A percentile compares a stretch with the other conserved stretches of the same genome.
Conservation (phyloP, 208 protist species). For the Zelonia costaricensis region DNA sequence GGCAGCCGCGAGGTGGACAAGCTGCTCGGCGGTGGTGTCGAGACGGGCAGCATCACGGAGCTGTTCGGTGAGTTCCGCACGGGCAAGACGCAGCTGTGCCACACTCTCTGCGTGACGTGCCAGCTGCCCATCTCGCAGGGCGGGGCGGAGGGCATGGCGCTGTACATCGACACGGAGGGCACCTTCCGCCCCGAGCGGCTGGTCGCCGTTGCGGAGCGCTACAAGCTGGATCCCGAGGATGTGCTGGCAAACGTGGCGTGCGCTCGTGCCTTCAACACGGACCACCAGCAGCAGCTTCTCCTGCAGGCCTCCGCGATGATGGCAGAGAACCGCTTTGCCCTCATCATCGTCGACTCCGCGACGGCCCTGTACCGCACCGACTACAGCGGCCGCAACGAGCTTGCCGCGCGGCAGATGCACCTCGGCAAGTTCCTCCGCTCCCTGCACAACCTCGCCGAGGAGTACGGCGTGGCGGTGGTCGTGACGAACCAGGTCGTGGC, state of each 20-base stretch:
- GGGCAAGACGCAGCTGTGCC: conserved; percentile 99
- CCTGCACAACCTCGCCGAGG: conserved; percentile 97
- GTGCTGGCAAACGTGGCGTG: conserved; percentile 99
- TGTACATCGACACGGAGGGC: conserved; percentile 99
- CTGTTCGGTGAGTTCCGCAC: conserved; percentile 99
- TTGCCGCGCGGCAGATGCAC: conserved; percentile 98
- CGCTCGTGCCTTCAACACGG: conserved; percentile 98
- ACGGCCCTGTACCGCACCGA: conserved; percentile 99
- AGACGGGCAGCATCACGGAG: conserved; percentile 99
- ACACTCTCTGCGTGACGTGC: conserved; percentile 98
- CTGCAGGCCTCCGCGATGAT: conserved; percentile 98
- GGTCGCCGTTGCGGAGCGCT: conserved; percentile 92
- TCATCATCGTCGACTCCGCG: conserved; percentile 99
- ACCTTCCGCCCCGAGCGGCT: conserved; percentile 98
- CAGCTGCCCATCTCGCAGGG: conserved; percentile 96
- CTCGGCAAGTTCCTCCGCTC: conserved; percentile 98
- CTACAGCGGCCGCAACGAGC: conserved; percentile 98
- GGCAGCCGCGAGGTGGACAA: conserved; percentile 99
- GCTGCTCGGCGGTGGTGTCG: conserved; percentile 96
- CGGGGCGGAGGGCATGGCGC: conserved; percentile 97
- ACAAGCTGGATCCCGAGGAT: conserved; percentile 95
- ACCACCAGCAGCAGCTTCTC: conserved; percentile 98
- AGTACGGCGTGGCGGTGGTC: conserved; percentile 99
- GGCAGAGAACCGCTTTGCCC: conserved; percentile 96
- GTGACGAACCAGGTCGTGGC: conserved; percentile 99